Conservation (phyloP, 78 protist species). For the Cyanophora paradoxa region DNA sequence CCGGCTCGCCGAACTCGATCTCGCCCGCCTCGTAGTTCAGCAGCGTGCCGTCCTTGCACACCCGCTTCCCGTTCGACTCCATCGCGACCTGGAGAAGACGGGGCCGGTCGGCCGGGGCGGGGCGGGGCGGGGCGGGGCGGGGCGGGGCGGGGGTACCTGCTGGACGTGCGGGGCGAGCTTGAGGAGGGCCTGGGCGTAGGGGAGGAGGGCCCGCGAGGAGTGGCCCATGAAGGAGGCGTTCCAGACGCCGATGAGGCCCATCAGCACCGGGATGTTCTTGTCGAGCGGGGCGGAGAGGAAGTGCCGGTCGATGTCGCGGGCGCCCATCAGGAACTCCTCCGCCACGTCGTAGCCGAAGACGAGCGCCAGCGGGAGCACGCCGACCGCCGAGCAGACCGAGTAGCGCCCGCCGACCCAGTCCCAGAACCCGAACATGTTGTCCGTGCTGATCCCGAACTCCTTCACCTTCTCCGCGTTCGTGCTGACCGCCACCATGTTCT, state of each 20-base stretch:
- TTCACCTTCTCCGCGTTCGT: slow-evolving; percentile 54
- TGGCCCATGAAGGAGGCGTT: slow-evolving; percentile 86
- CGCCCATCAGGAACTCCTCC: slow-evolving; percentile 77
- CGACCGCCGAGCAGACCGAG: slow-evolving; percentile 94
- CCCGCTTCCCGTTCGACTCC: slow-evolving; percentile 74
- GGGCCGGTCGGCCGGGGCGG: too few species aligned
- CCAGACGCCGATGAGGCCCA: slow-evolving; percentile 71
- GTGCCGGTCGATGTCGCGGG: slow-evolving; percentile 88
- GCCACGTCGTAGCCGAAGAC: background rate
- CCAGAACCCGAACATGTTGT: slow-evolving; percentile 95
- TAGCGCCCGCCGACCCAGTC: slow-evolving; percentile 97
- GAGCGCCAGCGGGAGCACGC: too few species aligned
- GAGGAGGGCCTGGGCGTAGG: slow-evolving; percentile 88
- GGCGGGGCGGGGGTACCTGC: too few species aligned
- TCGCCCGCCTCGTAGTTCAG: slow-evolving; percentile 75
- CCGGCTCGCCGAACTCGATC: slow-evolving; percentile 95
- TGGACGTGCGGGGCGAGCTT: slow-evolving; percentile 94
- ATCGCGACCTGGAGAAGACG: slow-evolving; percentile 76
- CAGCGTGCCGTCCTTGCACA: slow-evolving; percentile 33
- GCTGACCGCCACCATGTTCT: slow-evolving; percentile 94
- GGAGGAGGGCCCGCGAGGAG: slow-evolving; percentile 84
- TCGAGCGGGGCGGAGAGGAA: slow-evolving; percentile 49
- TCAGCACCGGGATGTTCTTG: slow-evolving; percentile 71
- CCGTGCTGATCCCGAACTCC: slow-evolving; percentile 86
- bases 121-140: too few species aligned